Percentiles rank a stretch among this genome's conserved stretches.
phyloP scores from a whole-genome alignment of 2,329 filamentous ascomycete genomes.

The Diatrype stigma region DNA sequence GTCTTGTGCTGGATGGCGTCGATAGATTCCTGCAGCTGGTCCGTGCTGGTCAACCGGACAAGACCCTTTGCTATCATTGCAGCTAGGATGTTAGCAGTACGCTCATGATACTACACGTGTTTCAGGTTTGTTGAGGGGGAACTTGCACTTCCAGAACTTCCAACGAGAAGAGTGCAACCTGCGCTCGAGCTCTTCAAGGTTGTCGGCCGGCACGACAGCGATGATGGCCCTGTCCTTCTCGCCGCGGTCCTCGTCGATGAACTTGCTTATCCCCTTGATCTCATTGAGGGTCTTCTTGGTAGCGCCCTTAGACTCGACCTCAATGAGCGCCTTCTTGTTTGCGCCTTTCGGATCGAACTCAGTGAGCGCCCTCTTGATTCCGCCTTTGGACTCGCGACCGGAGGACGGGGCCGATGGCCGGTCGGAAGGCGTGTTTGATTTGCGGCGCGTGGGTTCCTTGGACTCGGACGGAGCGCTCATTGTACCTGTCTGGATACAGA shows the following conservation, averaged over 20 bases:
- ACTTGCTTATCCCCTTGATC: not conserved
- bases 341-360: not conserved
- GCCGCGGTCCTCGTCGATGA: slow-evolving; percentile 6
- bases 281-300: not conserved
- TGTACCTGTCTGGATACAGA: not conserved
- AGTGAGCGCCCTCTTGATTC: not conserved
- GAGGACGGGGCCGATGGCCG: not conserved
- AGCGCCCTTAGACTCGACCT: not conserved
- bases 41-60: slow-evolving; percentile 2
- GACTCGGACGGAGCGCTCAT: not conserved
- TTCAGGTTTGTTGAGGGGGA: not conserved
- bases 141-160: slow-evolving; percentile 5
- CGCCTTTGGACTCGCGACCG: not conserved
- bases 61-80: not conserved
- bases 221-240: slow-evolving; percentile 7
- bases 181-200: slow-evolving; percentile 3
- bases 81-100: not conserved
- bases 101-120: not conserved
- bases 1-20: slow-evolving; percentile 1
- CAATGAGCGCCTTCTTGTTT: not conserved
- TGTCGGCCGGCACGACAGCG: slow-evolving; percentile 1
- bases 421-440: not conserved
- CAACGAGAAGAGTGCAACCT: slow-evolving; percentile 2
- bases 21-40: slow-evolving; percentile 3
- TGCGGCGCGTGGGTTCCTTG: not conserved